These are phyloP conservation scores for Colletotrichum endophyticum DNA, from an alignment of 2,329 filamentous ascomycete genomes.

Conservation along the genomic window DNA sequence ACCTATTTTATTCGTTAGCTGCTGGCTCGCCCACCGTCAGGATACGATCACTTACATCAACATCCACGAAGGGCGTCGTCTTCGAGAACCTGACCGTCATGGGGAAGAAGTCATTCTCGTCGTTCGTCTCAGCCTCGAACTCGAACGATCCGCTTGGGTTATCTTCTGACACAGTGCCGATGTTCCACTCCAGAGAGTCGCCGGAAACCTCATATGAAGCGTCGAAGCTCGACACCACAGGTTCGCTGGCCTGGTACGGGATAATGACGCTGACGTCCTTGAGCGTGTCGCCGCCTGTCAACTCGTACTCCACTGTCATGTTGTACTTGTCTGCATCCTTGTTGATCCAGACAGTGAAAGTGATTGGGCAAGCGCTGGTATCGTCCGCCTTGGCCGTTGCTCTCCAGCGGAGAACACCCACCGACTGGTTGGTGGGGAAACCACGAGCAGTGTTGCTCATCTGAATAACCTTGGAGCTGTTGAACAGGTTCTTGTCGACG, in stretches of 20 bases:
- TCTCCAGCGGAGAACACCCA: constrained; percentile 93
- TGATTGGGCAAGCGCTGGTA: constrained; percentile 82
- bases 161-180: constrained; percentile 83
- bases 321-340: constrained; percentile 84
- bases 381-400: constrained; percentile 83
- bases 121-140: constrained; percentile 87
- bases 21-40: background rate
- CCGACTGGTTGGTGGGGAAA: constrained; percentile 93
- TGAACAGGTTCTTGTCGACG: constrained; percentile 89
- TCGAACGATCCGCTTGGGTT: constrained; percentile 90
- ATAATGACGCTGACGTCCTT: constrained; percentile 88
- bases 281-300: constrained; percentile 79
- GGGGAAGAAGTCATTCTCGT: constrained; percentile 96
- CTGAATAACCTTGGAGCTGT: constrained; percentile 81
- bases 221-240: constrained; percentile 90
- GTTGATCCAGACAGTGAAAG: constrained; percentile 98
- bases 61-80: constrained; percentile 84
- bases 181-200: constrained; percentile 91
- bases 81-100: constrained; percentile 93
- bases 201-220: constrained; percentile 93
- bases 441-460: constrained; percentile 86
- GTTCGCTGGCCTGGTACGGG: constrained; percentile 84
- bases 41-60: constrained; percentile 74
- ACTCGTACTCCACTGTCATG: constrained; percentile 94
- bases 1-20: constrained; percentile 48